phyloP scores from a whole-genome alignment of 345 rosid genomes.

The Pistacia integerrima region DNA sequence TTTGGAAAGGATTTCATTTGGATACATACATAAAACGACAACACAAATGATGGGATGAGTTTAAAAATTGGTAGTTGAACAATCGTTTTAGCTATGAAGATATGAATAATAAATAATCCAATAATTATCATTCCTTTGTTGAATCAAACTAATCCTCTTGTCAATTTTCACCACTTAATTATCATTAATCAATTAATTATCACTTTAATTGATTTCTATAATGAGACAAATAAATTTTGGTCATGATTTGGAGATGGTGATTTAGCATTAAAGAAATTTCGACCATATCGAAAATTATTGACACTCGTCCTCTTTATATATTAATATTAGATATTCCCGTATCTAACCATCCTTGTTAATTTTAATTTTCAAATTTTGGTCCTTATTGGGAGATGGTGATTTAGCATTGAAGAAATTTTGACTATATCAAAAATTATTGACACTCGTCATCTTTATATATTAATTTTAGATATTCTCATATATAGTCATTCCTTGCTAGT shows the following conservation, averaged over 20 bases:
- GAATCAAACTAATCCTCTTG: neutral
- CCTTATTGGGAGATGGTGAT: neutral
- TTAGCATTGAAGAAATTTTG: neutral
- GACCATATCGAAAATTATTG: no score
- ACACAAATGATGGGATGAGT: neutral
- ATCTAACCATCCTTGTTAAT: no score
- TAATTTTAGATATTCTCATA: no score
- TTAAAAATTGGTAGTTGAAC: conserved; percentile 17
- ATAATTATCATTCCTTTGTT: conserved; percentile 4
- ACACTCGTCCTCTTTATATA: no score
- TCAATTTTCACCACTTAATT: neutral
- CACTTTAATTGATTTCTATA: no score
- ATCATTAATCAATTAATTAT: no score
- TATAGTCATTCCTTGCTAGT: no score
- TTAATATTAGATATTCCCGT: no score
- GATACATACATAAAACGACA: neutral
- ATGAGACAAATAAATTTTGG: neutral
- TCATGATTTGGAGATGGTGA: neutral
- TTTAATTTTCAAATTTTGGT: neutral
- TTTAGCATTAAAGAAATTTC: neutral
- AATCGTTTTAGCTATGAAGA: neutral
- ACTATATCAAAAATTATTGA: no score
- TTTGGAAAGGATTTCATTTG: neutral
- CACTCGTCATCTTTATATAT: no score
- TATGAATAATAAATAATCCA: conserved; percentile 7